phyloP scores from a whole-genome alignment of 768 basidiomycete genomes.

The Phlegmacium glaucopus region DNA sequence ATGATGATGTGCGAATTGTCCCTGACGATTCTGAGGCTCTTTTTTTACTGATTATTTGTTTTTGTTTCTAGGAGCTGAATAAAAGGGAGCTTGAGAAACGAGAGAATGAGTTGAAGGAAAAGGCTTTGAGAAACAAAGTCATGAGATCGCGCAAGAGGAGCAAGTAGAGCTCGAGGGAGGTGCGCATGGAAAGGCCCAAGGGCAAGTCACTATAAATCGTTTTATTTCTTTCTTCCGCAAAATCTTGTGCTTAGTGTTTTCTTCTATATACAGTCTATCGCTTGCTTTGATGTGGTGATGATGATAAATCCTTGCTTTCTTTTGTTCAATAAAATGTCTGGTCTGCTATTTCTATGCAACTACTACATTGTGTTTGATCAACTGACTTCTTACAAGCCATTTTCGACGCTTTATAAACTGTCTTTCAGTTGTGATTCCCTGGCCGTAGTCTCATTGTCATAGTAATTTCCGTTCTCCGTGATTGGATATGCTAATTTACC shows the following conservation, averaged over 20 bases:
- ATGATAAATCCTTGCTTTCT: neutral
- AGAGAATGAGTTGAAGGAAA: slow-evolving; percentile 81
- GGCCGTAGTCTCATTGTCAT: too few relatives aligned
- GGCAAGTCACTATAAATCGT: neutral
- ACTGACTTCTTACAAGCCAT: neutral
- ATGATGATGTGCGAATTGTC: slow-evolving; percentile 23
- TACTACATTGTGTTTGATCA: too few relatives aligned
- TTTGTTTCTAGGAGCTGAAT: slow-evolving; percentile 15
- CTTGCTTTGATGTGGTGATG: neutral
- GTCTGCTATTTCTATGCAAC: neutral
- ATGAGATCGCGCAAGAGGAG: slow-evolving; percentile 58
- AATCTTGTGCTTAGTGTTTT: neutral
- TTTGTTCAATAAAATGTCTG: neutral
- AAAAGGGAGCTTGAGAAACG: slow-evolving; percentile 56
- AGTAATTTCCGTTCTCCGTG: too few relatives aligned
- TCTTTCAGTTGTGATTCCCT: too few relatives aligned
- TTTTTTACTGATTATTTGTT: slow-evolving; percentile 7
- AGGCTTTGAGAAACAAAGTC: slow-evolving; percentile 80
- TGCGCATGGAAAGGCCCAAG: neutral
- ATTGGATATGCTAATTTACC: too few relatives aligned
- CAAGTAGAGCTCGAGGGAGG: neutral
- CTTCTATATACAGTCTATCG: neutral
- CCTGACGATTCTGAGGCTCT: slow-evolving; percentile 2
- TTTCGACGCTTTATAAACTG: too few relatives aligned
- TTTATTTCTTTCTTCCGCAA: neutral